These are phyloP conservation scores for Cochlearia excelsa DNA, from an alignment of 345 rosid genomes.

Conservation along the genomic window DNA sequence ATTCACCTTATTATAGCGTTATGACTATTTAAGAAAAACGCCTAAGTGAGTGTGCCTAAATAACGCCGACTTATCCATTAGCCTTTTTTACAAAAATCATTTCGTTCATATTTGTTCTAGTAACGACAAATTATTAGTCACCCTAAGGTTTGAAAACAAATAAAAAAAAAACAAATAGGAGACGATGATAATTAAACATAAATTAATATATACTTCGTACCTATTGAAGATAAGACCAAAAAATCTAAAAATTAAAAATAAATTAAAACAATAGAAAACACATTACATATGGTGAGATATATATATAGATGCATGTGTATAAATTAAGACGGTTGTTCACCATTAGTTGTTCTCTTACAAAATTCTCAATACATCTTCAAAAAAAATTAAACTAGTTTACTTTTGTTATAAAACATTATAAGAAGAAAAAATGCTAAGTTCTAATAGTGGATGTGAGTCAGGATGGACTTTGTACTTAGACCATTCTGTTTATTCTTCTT, in stretches of 20 bases:
- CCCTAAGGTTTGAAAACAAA: conserved; percentile 29
- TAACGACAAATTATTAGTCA: conserved; percentile 35
- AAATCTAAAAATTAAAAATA: conserved; percentile 5
- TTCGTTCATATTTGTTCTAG: conserved; percentile 16
- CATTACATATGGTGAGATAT: background rate
- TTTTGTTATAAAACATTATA: background rate
- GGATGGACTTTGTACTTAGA: conserved; percentile 98
- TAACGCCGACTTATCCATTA: conserved; percentile 31
- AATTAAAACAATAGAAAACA: background rate
- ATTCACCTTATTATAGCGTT: conserved; percentile 1
- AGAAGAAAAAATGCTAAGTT: conserved; percentile 44
- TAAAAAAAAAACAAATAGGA: conserved; percentile 29
- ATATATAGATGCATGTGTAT: conserved; percentile 25
- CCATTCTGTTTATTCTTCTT: conserved; percentile 49
- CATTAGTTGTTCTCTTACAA: background rate
- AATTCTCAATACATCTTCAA: background rate
- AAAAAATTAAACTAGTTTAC: background rate
- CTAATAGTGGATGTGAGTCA: conserved; percentile 84
- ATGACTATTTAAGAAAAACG: background rate
- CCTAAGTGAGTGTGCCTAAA: conserved; percentile 6
- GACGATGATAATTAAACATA: conserved; percentile 25
- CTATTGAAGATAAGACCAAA: conserved; percentile 32
- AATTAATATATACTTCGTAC: background rate
- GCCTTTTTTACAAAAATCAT: background rate
- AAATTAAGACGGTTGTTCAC: conserved; percentile 2